A percentile compares a stretch with the other conserved stretches of the same genome.
Conservation (phyloP, 129 eudicot species). For the Smallanthus sonchifolius region DNA sequence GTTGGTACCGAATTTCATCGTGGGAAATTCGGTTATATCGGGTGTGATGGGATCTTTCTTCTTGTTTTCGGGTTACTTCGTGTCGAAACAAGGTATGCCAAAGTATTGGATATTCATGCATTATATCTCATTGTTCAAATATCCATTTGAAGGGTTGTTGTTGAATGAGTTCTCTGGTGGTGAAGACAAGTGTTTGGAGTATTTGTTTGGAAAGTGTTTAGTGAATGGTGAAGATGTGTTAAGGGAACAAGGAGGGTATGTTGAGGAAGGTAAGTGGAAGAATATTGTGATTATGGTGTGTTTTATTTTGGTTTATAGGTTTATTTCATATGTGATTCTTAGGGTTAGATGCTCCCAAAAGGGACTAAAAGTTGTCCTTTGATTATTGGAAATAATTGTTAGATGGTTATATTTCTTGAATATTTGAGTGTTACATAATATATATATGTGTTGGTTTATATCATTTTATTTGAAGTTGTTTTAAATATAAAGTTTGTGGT, state of each 20-base stretch:
- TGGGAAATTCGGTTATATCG: constrained; percentile 81
- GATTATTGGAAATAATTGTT: constrained; percentile 1
- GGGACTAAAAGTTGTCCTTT: constrained; percentile 44
- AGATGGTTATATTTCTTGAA: background rate
- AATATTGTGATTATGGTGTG: constrained; percentile 80
- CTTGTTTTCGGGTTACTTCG: constrained; percentile 93
- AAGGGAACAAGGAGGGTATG: constrained; percentile 71
- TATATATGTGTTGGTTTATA: background rate
- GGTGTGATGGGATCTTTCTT: constrained; percentile 94
- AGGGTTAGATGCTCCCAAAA: constrained; percentile 79
- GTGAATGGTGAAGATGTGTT: constrained; percentile 77
- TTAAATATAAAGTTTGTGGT: background rate
- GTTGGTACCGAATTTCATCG: constrained; percentile 84
- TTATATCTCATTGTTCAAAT: constrained; percentile 84
- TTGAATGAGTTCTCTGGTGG: constrained; percentile 79
- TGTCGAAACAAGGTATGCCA: constrained; percentile 75
- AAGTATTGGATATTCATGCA: constrained; percentile 90
- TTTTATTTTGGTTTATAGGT: constrained; percentile 86
- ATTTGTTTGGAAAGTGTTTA: constrained; percentile 69
- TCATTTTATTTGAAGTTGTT: background rate
- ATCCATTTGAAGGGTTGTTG: constrained; percentile 94
- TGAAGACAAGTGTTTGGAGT: constrained; percentile 56
- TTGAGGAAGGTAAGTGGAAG: constrained; percentile 66
- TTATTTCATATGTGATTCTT: constrained; percentile 78
- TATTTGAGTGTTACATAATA: background rate